Evolutionary conservation across 2,329 filamentous ascomycete species (phyloP), one percentile per base, ranked within the genome.

Genomic region (Alternaria incomplexa): DNA sequence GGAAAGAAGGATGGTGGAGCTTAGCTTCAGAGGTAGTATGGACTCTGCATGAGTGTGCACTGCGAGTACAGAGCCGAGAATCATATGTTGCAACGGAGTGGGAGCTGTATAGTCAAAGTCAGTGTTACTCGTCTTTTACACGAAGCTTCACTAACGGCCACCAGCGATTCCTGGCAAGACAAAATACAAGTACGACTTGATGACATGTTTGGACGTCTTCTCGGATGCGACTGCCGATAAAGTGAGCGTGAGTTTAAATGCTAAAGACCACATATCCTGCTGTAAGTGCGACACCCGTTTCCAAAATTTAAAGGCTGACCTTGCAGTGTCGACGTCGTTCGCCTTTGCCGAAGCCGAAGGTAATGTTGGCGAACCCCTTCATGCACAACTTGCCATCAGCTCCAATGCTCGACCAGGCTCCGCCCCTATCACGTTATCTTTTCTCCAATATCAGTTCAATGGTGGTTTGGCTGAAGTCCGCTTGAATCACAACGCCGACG

Each of bases 1-100:
- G 88, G 48, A 77, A 77, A 46, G 84, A 88, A 70, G 83, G 85
- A n/a, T 90, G 88, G 88, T 87, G 85, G 83, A 73, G 79, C 45
- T 79, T 88, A 5, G 85, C 88, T 65, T 82, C 81, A 56, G 83
- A 85, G 44, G 83, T 88, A 44, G 80, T 86, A 47, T 85, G 83
- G 80, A 79, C 83, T 9, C 76, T 89, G 40, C 82, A 87, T 64
- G 82, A 87, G 61, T 87, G 85, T 70, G 86, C 86, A 15, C 59
- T 80, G 9, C 78, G 79, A 32, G 69, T 82, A 10, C 73, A 81
- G 36, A 81, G 87, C 67, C 74, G 76, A 15, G 83, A 85, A 63
- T 82, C 83, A 0, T 77, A 87, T 59, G 69, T 88, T 26, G 81
- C 81, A 45, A 82, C 87, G 4, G 83, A 87, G 50, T 90, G 86